Evolutionary conservation across 306 rosid genomes (phyloP), one percentile per base, ranked within the genome.

Genomic region (Lathyrus tuberosus): DNA sequence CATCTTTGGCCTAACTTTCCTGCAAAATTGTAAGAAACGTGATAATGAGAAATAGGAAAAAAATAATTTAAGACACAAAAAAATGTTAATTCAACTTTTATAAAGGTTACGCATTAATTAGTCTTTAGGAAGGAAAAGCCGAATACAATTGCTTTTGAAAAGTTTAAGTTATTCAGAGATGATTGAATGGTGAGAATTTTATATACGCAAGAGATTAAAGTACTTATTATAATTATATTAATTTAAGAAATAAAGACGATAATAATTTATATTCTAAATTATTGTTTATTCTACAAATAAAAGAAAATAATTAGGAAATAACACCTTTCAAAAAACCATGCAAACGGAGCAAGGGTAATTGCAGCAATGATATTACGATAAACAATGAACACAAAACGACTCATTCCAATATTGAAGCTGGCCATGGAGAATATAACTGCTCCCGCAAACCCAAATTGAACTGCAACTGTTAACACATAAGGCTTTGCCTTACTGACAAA

Each of bases 1-100:
- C 86, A 88, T 85, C 84, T 88, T 86, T 31, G 93, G 89, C 77
- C 96, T 88, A 28, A 65, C 65, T 82, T 81, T 85, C 87, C 96
- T 91, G 87, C 72, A 67, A 66, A 72, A 54, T 63, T 26, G 10
- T 8, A 70, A 8, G 16, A 48, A 37, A 46, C n/a, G 28, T 8
- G 22, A 30, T 42, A 9, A 7, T 7, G 20, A 44, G 22, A 31
- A 4, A 53, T 30, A 18, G 6, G 30, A 48, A 18, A 51, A 46
- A 14, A 0, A 44, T 12, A 13, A n/a, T 43, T 43, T 7, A 33
- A 33, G 37, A 33, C 37, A 33, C 1, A 33, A 6, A 33, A 33
- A 5, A 31, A 33, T 0, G 37, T 33, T 33, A 1, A 33, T 33
- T 33, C 37, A 7, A 33, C 8, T 33, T 33, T 33, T 33, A 33